Evolutionary conservation across 108 stramenopile species (phyloP).

Genomic region (Skeletonema costatum): DNA sequence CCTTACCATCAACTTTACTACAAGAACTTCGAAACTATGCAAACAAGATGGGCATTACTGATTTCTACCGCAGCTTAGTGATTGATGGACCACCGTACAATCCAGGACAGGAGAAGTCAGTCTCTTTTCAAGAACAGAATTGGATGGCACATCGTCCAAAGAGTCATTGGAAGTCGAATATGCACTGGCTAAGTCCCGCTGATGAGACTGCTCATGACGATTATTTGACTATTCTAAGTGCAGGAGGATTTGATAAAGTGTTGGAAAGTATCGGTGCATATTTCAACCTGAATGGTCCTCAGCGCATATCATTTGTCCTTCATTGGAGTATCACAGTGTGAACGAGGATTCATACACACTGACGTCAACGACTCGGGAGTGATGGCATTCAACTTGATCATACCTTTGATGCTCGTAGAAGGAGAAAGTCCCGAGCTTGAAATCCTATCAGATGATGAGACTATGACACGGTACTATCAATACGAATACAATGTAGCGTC

Average conservation of each 20-base stretch:
- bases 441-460: slow-evolving; percentile 2
- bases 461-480: slow-evolving; percentile 23
- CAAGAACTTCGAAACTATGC: too few species aligned
- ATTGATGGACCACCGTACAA: neutral
- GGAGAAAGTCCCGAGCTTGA: slow-evolving; percentile 53
- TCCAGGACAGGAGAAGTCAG: neutral
- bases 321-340: slow-evolving; percentile 57
- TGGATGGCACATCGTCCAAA: neutral
- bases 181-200: slow-evolving; percentile 34
- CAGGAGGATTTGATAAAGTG: slow-evolving; percentile 56
- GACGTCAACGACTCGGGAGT: slow-evolving; percentile 45
- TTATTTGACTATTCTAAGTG: slow-evolving; percentile 37
- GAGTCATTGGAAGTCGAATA: neutral
- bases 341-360: slow-evolving; percentile 44
- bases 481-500: slow-evolving; percentile 50
- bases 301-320: slow-evolving; percentile 53
- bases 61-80: neutral
- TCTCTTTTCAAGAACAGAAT: neutral
- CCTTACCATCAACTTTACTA: too few species aligned
- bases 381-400: slow-evolving; percentile 56
- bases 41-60: neutral
- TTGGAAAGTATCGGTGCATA: slow-evolving; percentile 47
- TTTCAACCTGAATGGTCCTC: slow-evolving; percentile 47
- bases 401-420: slow-evolving; percentile 50
- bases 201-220: slow-evolving; percentile 42